Evolutionary conservation across 345 rosid genomes (phyloP).

Genomic region (Eucalyptus marginata): DNA sequence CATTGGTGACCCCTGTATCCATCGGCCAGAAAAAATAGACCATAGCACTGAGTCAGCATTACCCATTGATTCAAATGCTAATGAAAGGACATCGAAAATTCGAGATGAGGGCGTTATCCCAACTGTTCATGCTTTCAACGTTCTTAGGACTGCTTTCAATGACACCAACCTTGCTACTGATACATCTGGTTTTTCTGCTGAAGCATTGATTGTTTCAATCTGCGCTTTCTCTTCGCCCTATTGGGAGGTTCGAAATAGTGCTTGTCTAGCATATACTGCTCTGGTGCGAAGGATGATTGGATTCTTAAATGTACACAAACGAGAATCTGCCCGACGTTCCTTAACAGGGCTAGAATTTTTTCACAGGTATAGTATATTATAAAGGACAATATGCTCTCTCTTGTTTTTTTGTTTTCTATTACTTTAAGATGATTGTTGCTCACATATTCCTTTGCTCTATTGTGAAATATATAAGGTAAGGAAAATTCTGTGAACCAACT

Average conservation of each 20-base stretch:
- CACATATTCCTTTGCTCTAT: not conserved
- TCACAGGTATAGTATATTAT: slow-evolving; percentile 50
- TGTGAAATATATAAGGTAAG: not conserved
- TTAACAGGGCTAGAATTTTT: slow-evolving; percentile 94
- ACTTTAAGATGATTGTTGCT: not conserved
- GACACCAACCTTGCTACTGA: slow-evolving; percentile 93
- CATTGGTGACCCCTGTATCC: not conserved
- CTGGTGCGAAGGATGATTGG: slow-evolving; percentile 88
- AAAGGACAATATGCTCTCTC: not conserved
- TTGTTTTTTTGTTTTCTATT: not conserved
- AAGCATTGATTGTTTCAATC: slow-evolving; percentile 72
- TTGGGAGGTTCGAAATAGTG: slow-evolving; percentile 97
- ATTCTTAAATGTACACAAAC: slow-evolving; percentile 81
- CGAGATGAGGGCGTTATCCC: slow-evolving; percentile 95
- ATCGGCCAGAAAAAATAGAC: not conserved
- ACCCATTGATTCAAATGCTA: slow-evolving; percentile 15
- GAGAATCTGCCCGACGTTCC: slow-evolving; percentile 77
- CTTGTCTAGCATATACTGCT: slow-evolving; percentile 86
- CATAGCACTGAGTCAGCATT: slow-evolving; percentile 6
- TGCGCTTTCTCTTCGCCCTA: slow-evolving; percentile 87
- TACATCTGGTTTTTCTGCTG: slow-evolving; percentile 93
- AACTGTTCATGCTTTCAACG: slow-evolving; percentile 89
- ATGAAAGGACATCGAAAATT: slow-evolving; percentile 53
- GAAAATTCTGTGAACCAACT: not conserved
- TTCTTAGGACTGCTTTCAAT: slow-evolving; percentile 84